Evolutionary conservation across 2,329 filamentous ascomycete genomes (phyloP).

Genomic region (Dichotomopilus funicola): DNA sequence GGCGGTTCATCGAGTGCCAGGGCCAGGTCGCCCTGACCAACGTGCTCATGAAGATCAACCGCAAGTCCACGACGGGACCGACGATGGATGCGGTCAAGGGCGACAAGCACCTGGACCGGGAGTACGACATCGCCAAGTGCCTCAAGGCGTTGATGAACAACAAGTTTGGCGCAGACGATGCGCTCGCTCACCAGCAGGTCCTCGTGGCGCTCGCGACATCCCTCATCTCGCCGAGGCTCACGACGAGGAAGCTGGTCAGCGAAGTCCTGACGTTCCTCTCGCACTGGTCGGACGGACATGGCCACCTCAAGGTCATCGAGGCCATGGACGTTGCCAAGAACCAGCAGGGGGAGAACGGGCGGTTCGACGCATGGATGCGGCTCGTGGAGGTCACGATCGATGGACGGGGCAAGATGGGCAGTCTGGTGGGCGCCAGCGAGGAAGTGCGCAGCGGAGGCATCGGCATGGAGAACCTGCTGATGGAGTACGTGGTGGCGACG

Average conservation of each 20-base stretch:
- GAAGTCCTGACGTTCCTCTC: slow-evolving; percentile 95
- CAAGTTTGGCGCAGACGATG: slow-evolving; percentile 97
- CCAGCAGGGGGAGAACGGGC: slow-evolving; percentile 82
- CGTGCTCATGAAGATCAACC: slow-evolving; percentile 87
- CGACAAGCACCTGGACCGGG: slow-evolving; percentile 79
- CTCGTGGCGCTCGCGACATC: slow-evolving; percentile 82
- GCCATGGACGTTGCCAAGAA: slow-evolving; percentile 87
- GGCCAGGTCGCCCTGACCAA: slow-evolving; percentile 95
- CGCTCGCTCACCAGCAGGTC: slow-evolving; percentile 81
- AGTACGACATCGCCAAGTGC: slow-evolving; percentile 98
- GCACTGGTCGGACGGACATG: slow-evolving; percentile 79
- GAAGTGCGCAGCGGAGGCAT: slow-evolving; percentile 94
- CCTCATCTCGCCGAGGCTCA: slow-evolving; percentile 79
- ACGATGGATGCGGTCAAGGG: slow-evolving; percentile 50
- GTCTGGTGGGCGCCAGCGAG: slow-evolving; percentile 90
- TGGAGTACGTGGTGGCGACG: slow-evolving; percentile 97
- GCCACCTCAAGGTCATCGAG: slow-evolving; percentile 88
- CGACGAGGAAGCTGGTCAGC: slow-evolving; percentile 88
- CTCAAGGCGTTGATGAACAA: slow-evolving; percentile 98
- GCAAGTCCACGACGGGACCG: slow-evolving; percentile 70
- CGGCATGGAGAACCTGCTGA: slow-evolving; percentile 96
- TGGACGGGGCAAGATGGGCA: slow-evolving; percentile 97
- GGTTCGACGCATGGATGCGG: slow-evolving; percentile 98
- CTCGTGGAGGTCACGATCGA: slow-evolving; percentile 96
- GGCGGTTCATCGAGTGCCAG: slow-evolving; percentile 92